Base-by-base conservation (phyloP, 495 filamentous ascomycete genomes). In the Talaromyces proteolyticus region DNA sequence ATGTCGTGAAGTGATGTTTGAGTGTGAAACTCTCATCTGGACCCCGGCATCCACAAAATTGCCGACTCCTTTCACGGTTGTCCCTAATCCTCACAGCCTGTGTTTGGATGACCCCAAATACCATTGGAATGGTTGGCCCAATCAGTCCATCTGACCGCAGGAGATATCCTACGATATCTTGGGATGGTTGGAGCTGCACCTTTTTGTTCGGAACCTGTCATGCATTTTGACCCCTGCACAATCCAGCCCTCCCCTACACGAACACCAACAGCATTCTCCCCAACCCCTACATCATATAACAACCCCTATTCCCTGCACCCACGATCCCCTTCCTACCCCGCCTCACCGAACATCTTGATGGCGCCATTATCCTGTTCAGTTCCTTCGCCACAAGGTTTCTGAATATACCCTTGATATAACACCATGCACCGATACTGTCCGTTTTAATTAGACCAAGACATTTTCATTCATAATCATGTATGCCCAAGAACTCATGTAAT, bases 401-500 rank as follows among this genome's bases (percentile, higher is more conserved):
- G 34, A 41, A 49, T 14, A 34, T n/a, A 46, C 12, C 11, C 37
- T 22, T 2, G 7, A 24, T 34, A 29, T 23, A 26, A 12, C 54
- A 44, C 54, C 46, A 20, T 40, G 44, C 52, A 57, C 57, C 57
- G 61, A 62, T 47, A 49, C 56, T 55, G 36, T 53, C 17, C 40
- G 34, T 70, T 66, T 62, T 67, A 68, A 69, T 70, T 75, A 75
- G 69, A 75, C 68, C 64, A 66, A 64, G 59, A 58, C 63, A 57
- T 40, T 40, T 47, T 40, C 62, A 66, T 65, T 62, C 64, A 63
- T 50, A 55, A 19, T 72, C 69, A 75, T 75, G 71, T 75, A 75
- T 70, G 68, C 69, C 71, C 60, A 59, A 70, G 62, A 69, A 70
- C 57, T 75, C 67, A 75, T 75, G 71, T 75, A 75, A 58, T 57